Percentiles rank a stretch among this genome's conserved stretches.
Evolutionary conservation across 495 filamentous ascomycete genomes (phyloP).

Genomic region (Evernia prunastri): DNA sequence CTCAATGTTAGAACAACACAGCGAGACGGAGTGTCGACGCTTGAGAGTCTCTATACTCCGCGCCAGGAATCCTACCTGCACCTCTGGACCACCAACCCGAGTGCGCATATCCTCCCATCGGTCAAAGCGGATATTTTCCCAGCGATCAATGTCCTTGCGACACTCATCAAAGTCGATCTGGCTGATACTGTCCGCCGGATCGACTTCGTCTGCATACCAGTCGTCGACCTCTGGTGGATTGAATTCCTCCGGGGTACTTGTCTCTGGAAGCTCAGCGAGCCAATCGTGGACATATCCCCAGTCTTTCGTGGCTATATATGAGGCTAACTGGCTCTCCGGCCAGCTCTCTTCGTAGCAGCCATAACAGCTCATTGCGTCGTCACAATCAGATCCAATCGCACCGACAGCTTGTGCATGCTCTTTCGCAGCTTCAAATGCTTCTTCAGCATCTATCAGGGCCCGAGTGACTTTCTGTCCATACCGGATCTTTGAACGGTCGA

Average conservation of each 20-base stretch:
- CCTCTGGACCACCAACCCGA: too few species aligned
- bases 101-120: background rate
- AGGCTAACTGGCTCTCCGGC: background rate
- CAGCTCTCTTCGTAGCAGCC: background rate
- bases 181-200: background rate
- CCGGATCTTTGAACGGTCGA: background rate
- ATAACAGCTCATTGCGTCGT: background rate
- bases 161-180: background rate
- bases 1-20: background rate
- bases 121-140: slow-evolving; percentile 5
- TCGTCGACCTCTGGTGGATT: too few species aligned
- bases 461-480: background rate
- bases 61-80: too few species aligned
- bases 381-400: background rate
- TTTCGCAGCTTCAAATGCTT: background rate
- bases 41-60: background rate
- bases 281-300: background rate
- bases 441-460: background rate
- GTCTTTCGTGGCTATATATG: background rate
- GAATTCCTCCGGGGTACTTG: too few species aligned
- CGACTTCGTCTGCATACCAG: background rate
- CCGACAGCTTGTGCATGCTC: background rate
- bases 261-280: background rate
- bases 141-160: slow-evolving; percentile 6
- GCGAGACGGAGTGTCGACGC: background rate